Percentiles rank a stretch among this genome's conserved stretches.
Evolutionary conservation across 2,329 filamentous ascomycete genomes (phyloP).

Genomic region (Sodiomyces alkalinus): DNA sequence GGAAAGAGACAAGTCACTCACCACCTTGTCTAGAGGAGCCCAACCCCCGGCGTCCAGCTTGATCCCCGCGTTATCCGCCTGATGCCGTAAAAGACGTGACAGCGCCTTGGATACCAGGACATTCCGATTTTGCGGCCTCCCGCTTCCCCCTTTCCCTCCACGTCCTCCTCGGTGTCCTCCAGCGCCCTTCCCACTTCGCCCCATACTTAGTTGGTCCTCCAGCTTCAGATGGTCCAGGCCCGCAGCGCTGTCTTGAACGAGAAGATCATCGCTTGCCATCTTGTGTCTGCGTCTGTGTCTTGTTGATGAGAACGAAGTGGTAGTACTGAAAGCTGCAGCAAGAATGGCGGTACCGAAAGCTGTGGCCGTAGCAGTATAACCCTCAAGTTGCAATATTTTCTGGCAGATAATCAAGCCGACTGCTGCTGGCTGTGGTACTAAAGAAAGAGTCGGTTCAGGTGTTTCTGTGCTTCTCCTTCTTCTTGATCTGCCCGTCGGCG

Average conservation of each 20-base stretch:
- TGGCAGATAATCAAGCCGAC: no score
- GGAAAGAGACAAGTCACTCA: conserved; percentile 25
- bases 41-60: conserved; percentile 43
- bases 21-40: conserved; percentile 41
- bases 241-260: conserved; percentile 1
- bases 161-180: conserved; percentile 12
- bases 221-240: conserved; percentile 1
- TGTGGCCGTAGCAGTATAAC: no score
- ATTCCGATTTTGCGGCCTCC: conserved; percentile 22
- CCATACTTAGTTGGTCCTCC: conserved; percentile 7
- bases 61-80: conserved; percentile 40
- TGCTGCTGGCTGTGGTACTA: no score
- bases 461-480: no score
- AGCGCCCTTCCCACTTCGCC: no score
- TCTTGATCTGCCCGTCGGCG: no score
- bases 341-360: no score
- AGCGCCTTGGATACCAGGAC: conserved; percentile 37
- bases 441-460: no score
- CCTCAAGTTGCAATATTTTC: no score
- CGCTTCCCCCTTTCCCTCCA: conserved; percentile 14
- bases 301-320: no score
- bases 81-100: conserved; percentile 38
- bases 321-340: no score
- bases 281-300: conserved; percentile 4
- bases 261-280: no score